These are phyloP conservation scores for Arthrobotrys sinensis DNA, from an alignment of 2,329 filamentous ascomycete species.

Conservation along the genomic window DNA sequence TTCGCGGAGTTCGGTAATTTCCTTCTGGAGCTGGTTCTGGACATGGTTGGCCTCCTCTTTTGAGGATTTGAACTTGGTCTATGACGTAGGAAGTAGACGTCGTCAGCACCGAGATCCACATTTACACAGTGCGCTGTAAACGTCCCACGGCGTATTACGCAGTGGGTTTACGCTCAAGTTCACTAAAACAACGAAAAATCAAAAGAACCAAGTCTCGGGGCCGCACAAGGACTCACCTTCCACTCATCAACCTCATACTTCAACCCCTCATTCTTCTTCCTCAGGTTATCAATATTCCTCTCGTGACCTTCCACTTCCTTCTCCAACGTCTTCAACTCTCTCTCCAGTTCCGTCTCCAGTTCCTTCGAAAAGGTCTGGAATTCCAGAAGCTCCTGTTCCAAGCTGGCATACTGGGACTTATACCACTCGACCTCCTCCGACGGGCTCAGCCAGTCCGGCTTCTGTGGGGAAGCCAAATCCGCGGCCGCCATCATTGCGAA, in stretches of 20 bases:
- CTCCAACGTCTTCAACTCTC: constrained; percentile 94
- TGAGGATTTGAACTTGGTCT: constrained; percentile 97
- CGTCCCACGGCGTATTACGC: constrained; percentile 7
- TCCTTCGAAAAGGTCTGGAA: constrained; percentile 96
- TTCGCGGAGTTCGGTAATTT: constrained; percentile 92
- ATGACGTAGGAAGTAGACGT: not conserved
- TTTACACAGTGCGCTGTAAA: not conserved
- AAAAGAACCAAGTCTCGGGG: not conserved
- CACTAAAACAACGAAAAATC: not conserved
- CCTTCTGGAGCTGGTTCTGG: constrained; percentile 91
- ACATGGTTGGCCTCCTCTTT: constrained; percentile 88
- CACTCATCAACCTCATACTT: constrained; percentile 96
- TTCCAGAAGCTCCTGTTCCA: constrained; percentile 87
- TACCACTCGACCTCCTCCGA: constrained; percentile 92
- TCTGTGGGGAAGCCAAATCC: constrained; percentile 49
- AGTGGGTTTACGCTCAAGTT: constrained; percentile 6
- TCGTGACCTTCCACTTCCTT: constrained; percentile 96
- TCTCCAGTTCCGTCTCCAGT: constrained; percentile 93
- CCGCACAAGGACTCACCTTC: constrained; percentile 79
- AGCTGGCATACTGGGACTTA: constrained; percentile 96
- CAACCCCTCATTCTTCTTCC: constrained; percentile 87
- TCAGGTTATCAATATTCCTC: constrained; percentile 87
- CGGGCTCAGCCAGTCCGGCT: constrained; percentile 54
- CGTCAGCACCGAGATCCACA: not conserved
- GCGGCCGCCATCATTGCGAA: constrained; percentile 48